Conservation (phyloP, 768 basidiomycete genomes). For the Lentinula sp. region DNA sequence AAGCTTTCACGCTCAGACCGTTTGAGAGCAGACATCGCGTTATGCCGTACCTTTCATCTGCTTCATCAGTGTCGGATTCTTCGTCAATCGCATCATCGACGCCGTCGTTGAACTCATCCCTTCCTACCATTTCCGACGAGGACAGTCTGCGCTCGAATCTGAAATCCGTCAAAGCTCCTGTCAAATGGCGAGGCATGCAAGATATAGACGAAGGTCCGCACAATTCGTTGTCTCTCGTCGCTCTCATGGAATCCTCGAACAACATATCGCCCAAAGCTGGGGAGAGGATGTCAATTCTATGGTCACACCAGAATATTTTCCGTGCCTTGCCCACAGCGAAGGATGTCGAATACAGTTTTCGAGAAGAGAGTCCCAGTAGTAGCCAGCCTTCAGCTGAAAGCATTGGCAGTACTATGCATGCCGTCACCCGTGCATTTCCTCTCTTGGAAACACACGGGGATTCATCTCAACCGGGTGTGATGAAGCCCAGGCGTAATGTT, state of each 20-base stretch:
- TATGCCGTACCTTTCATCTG: background rate
- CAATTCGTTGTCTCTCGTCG: background rate
- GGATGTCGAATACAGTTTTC: background rate
- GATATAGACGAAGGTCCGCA: background rate
- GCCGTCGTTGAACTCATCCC: background rate
- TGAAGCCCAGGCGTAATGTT: background rate
- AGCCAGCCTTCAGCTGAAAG: background rate
- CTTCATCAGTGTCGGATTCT: constrained; percentile 1
- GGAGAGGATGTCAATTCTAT: constrained; percentile 6
- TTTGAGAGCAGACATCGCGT: constrained; percentile 4
- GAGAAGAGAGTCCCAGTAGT: background rate
- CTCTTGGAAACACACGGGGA: background rate
- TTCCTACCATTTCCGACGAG: constrained; percentile 2
- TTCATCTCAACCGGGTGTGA: background rate
- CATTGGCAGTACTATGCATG: background rate
- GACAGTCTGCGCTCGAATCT: background rate
- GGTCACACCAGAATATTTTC: constrained; percentile 8
- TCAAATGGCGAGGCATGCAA: constrained; percentile 2
- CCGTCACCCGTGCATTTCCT: background rate
- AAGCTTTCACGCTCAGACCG: constrained; percentile 3
- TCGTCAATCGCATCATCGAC: constrained; percentile 2
- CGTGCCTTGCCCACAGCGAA: constrained; percentile 5
- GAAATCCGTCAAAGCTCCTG: background rate
- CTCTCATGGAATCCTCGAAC: constrained; percentile 5
- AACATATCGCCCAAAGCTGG: background rate